Conservation (phyloP, 2,329 filamentous ascomycete species). For the Alternaria consortialis region DNA sequence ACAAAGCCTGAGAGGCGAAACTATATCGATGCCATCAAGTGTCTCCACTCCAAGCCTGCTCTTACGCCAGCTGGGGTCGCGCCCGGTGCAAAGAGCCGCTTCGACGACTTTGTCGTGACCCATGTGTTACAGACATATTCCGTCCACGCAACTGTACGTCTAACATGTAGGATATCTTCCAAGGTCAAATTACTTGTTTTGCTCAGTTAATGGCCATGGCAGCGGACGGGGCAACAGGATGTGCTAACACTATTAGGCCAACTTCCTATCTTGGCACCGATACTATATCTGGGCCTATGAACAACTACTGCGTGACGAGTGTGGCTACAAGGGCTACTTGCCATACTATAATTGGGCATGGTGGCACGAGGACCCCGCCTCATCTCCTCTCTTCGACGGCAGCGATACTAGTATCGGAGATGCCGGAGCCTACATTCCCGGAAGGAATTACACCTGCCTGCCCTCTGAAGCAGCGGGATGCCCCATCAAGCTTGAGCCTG, state of each 20-base stretch:
- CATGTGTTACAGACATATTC: conserved; percentile 42
- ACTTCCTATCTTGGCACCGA: conserved; percentile 52
- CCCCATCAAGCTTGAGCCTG: conserved; percentile 35
- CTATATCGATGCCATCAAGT: conserved; percentile 46
- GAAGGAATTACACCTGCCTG: conserved; percentile 40
- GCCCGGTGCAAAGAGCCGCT: conserved; percentile 38
- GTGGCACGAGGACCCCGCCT: conserved; percentile 53
- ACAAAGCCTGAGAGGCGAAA: conserved; percentile 27
- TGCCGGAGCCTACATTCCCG: conserved; percentile 52
- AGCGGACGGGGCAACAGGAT: not conserved
- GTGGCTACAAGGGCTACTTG: conserved; percentile 53
- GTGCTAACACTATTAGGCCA: conserved; percentile 25
- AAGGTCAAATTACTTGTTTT: not conserved
- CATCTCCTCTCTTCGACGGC: conserved; percentile 65
- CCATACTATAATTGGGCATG: conserved; percentile 64
- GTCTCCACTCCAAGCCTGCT: conserved; percentile 32
- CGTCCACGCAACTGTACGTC: conserved; percentile 43
- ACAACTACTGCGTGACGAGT: conserved; percentile 52
- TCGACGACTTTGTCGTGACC: conserved; percentile 46
- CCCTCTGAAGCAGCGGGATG: conserved; percentile 11
- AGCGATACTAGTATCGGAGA: conserved; percentile 58
- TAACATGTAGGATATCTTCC: not conserved
- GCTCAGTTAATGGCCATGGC: not conserved
- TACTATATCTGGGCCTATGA: conserved; percentile 55
- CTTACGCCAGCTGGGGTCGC: conserved; percentile 32